Evolutionary conservation across 2,329 filamentous ascomycete genomes (phyloP).

Genomic region (Purpureocillium takamizusanense): DNA sequence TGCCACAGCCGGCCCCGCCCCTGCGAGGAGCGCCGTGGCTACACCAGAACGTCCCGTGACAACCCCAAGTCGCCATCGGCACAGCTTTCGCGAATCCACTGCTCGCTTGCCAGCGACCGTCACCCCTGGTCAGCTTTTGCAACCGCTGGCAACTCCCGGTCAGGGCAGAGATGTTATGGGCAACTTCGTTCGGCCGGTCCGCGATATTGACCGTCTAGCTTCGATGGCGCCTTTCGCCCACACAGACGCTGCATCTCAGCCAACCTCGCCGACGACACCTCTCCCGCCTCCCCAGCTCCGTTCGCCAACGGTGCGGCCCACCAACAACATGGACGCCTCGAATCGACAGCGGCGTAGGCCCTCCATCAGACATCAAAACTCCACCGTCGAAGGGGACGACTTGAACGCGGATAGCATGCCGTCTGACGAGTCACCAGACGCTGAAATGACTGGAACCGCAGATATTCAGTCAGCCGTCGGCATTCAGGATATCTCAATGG

Average conservation of each 20-base stretch:
- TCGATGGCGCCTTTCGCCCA: slow-evolving; percentile 69
- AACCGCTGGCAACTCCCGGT: slow-evolving; percentile 59
- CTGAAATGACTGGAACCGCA: slow-evolving; percentile 69
- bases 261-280: slow-evolving; percentile 83
- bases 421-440: slow-evolving; percentile 68
- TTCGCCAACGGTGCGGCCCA: slow-evolving; percentile 45
- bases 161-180: slow-evolving; percentile 61
- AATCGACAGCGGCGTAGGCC: slow-evolving; percentile 60
- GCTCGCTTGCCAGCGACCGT: slow-evolving; percentile 38
- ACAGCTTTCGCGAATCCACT: slow-evolving; percentile 43
- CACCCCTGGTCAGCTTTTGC: slow-evolving; percentile 37
- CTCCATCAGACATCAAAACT: slow-evolving; percentile 83
- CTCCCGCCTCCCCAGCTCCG: slow-evolving; percentile 54
- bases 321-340: slow-evolving; percentile 41
- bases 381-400: slow-evolving; percentile 84
- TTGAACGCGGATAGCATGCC: slow-evolving; percentile 73
- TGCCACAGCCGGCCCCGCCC: slow-evolving; percentile 6
- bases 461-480: slow-evolving; percentile 76
- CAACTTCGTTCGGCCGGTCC: slow-evolving; percentile 70
- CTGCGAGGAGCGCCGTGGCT: slow-evolving; percentile 6
- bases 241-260: slow-evolving; percentile 71
- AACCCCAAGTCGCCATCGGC: slow-evolving; percentile 34
- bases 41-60: slow-evolving; percentile 9
- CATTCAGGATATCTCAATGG: slow-evolving; percentile 73
- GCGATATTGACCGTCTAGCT: slow-evolving; percentile 72